Percentiles rank a stretch among this genome's conserved stretches.
Evolutionary conservation across 768 basidiomycete species (phyloP).

Genomic region (Suillus variegatus): DNA sequence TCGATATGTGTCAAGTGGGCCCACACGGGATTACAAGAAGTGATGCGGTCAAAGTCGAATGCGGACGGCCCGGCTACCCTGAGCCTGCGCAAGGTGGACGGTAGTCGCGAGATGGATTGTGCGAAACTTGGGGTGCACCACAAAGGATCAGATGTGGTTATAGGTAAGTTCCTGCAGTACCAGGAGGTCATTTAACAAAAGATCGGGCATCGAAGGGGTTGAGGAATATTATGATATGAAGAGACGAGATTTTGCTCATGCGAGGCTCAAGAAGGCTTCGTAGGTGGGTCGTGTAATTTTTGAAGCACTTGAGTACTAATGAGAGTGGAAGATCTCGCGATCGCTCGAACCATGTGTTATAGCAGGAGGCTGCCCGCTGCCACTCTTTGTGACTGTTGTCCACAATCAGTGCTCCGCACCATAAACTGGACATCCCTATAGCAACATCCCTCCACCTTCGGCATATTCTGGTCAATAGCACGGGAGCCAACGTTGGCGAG

Average conservation of each 20-base stretch:
- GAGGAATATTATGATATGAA: slow-evolving; percentile 1
- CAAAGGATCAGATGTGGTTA: neutral
- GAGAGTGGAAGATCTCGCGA: neutral
- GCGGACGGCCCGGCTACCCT: neutral
- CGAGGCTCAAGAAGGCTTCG: neutral
- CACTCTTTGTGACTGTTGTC: neutral
- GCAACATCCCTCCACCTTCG: slow-evolving; percentile 2
- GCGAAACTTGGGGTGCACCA: neutral
- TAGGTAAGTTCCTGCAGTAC: neutral
- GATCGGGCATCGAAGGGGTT: neutral
- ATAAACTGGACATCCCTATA: neutral
- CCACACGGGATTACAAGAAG: neutral
- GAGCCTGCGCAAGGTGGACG: neutral
- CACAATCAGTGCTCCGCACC: neutral
- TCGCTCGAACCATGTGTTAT: neutral
- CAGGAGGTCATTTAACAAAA: neutral
- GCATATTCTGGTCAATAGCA: neutral
- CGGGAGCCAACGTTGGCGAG: neutral
- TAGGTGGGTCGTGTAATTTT: neutral
- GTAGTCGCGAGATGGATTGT: neutral
- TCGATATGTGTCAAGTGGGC: neutral
- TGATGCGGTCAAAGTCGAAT: neutral
- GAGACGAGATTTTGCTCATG: neutral
- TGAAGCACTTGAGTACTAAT: neutral
- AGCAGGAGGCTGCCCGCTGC: neutral